Percentiles rank a stretch among this genome's conserved stretches.
Evolutionary conservation across 768 basidiomycete genomes (phyloP).

Genomic region (Lactifluus hygrophoroides): DNA sequence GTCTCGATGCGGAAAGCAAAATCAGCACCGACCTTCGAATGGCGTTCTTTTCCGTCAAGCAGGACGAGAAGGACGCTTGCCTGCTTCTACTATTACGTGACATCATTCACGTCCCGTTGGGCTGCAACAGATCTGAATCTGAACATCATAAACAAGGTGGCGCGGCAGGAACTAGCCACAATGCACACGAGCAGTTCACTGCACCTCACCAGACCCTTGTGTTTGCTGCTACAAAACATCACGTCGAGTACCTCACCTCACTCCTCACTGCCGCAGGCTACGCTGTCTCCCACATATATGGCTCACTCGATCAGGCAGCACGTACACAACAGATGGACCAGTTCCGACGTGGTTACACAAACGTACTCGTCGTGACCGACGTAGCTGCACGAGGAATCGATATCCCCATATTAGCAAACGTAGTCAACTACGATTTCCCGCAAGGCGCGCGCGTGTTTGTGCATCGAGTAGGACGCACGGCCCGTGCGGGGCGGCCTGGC

Average conservation of each 20-base stretch:
- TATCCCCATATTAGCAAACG: constrained; percentile 92
- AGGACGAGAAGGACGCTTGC: constrained; percentile 90
- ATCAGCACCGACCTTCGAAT: constrained; percentile 89
- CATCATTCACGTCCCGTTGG: constrained; percentile 73
- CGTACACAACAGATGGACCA: constrained; percentile 85
- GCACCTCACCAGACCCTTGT: constrained; percentile 88
- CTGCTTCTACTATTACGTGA: constrained; percentile 78
- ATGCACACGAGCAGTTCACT: constrained; percentile 35
- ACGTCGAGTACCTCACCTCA: constrained; percentile 86
- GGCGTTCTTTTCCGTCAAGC: constrained; percentile 90
- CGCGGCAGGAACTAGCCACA: constrained; percentile 44
- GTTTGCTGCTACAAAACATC: constrained; percentile 96
- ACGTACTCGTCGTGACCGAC: constrained; percentile 91
- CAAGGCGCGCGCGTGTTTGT: constrained; percentile 90
- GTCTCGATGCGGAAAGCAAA: constrained; percentile 94
- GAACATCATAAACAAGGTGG: constrained; percentile 26
- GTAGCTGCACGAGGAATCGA: constrained; percentile 98
- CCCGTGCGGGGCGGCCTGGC: constrained; percentile 87
- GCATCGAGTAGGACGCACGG: constrained; percentile 94
- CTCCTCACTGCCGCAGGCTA: constrained; percentile 78
- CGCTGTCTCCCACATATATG: constrained; percentile 89
- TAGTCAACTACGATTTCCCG: constrained; percentile 97
- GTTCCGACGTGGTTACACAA: constrained; percentile 74
- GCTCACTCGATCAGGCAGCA: constrained; percentile 87
- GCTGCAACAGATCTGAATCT: constrained; percentile 27